Evolutionary conservation across 2,329 filamentous ascomycete species (phyloP).

Genomic region (Alternaria conjuncta): DNA sequence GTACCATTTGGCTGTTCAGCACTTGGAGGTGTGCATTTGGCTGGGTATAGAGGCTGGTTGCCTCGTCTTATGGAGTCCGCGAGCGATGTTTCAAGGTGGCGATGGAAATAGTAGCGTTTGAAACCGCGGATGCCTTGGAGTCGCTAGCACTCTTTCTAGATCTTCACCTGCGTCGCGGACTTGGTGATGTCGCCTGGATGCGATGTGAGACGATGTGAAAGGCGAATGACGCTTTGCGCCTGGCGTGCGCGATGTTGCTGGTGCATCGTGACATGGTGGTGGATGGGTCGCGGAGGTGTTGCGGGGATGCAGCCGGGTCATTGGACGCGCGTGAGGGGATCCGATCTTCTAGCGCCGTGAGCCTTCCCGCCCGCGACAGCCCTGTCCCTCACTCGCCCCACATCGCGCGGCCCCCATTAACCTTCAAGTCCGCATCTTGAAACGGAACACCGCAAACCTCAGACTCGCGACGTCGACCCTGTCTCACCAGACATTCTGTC

Average conservation of each 20-base stretch:
- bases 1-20: constrained; percentile 10
- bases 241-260: neutral
- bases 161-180: neutral
- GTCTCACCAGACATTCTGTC: neutral
- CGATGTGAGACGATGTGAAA: neutral
- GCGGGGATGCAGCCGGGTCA: constrained; percentile 12
- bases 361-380: neutral
- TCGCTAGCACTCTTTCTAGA: neutral
- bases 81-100: neutral
- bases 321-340: constrained; percentile 16
- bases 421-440: neutral
- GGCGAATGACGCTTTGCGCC: neutral
- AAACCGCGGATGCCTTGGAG: constrained; percentile 5
- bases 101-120: constrained; percentile 10
- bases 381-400: neutral
- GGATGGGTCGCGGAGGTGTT: neutral
- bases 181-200: neutral
- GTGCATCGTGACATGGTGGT: neutral
- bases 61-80: neutral
- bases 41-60: neutral
- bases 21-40: neutral
- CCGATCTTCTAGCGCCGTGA: constrained; percentile 2
- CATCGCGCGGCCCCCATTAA: neutral
- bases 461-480: neutral
- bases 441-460: neutral